phyloP scores from a whole-genome alignment of 345 rosid genomes.

The Bruguiera sexangula region DNA sequence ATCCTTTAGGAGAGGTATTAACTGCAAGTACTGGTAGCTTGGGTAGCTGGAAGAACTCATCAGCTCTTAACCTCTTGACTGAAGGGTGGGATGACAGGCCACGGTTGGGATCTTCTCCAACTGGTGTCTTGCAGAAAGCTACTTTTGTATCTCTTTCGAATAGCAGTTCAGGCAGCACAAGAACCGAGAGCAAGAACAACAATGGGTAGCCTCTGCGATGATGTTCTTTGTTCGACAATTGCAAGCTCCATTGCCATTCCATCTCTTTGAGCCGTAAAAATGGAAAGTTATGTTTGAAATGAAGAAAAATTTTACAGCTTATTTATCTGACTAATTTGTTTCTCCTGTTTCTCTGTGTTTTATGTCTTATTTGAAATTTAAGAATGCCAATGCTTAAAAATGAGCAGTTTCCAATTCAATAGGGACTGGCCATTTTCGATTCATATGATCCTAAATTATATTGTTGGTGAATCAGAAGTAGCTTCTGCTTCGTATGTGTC shows the following conservation, averaged over 20 bases:
- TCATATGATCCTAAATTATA: no score
- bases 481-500: no score
- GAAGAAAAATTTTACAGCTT: no score
- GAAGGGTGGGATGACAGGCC: constrained; percentile 46
- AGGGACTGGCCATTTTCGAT: no score
- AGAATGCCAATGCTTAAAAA: no score
- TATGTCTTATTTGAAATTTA: no score
- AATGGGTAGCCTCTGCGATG: constrained; percentile 26
- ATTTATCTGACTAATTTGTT: no score
- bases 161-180: constrained; percentile 60
- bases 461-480: no score
- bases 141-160: constrained; percentile 54
- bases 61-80: constrained; percentile 27
- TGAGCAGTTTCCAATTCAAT: no score
- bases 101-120: constrained; percentile 50
- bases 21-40: constrained; percentile 30
- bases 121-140: constrained; percentile 57
- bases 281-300: no score
- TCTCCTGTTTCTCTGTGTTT: no score
- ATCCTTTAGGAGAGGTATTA: constrained; percentile 66
- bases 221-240: constrained; percentile 29
- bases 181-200: constrained; percentile 41
- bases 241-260: constrained; percentile 4
- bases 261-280: no score
- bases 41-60: constrained; percentile 21